These are phyloP conservation scores for Parastagonospora avenae DNA, from an alignment of 2,329 filamentous ascomycete species.

Conservation along the genomic window DNA sequence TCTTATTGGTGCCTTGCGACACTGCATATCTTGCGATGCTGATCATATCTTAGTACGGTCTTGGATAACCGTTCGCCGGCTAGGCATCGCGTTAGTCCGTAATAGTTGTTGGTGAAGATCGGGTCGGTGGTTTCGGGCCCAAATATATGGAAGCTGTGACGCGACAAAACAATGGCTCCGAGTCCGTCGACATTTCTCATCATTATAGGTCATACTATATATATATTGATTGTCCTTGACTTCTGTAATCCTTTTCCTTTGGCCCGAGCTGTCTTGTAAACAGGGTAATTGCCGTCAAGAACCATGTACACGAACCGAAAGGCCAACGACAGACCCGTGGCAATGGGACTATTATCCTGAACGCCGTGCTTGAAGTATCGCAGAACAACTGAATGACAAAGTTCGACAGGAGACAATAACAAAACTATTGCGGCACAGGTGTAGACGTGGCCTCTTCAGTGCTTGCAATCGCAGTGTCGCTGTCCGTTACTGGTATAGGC, in stretches of 20 bases:
- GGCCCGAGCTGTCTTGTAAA: slow-evolving; percentile 3
- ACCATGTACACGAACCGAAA: slow-evolving; percentile 1
- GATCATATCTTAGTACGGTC: background rate
- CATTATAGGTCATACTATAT: no score
- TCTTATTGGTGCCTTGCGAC: background rate
- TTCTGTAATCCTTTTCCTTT: slow-evolving; percentile 2
- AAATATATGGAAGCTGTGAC: no score
- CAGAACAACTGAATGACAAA: background rate
- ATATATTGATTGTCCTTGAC: background rate
- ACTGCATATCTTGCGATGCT: background rate
- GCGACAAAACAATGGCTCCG: no score
- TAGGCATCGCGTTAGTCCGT: background rate
- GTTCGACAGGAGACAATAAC: slow-evolving; percentile 5
- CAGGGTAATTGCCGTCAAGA: background rate
- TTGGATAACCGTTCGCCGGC: background rate
- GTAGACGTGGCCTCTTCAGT: slow-evolving; percentile 39
- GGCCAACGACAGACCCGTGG: slow-evolving; percentile 1
- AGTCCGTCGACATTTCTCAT: no score
- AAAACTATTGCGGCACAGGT: slow-evolving; percentile 16
- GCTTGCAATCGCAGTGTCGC: slow-evolving; percentile 35
- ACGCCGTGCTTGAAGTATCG: slow-evolving; percentile 22
- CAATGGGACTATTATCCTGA: slow-evolving; percentile 13
- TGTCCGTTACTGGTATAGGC: slow-evolving; percentile 47
- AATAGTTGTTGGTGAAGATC: no score
- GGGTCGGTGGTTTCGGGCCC: background rate